Conservation (phyloP, 441 rosid species). For the Pelargonium cotyledonis region DNA sequence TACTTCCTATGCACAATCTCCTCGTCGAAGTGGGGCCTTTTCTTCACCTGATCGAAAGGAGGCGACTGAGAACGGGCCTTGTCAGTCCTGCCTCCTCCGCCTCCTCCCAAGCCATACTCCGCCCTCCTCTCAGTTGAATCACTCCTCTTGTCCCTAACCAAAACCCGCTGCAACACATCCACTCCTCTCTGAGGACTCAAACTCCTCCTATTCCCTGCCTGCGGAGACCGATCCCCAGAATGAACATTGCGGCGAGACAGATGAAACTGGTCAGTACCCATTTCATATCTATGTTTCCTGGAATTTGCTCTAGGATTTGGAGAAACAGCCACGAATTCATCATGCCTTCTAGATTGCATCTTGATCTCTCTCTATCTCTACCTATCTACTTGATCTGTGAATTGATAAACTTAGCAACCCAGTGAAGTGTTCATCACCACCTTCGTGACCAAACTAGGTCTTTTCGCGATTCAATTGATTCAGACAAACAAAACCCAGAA, state of each 20-base stretch:
- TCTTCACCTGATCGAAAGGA: slow-evolving; percentile 19
- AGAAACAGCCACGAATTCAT: slow-evolving; percentile 24
- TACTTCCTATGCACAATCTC: slow-evolving; percentile 28
- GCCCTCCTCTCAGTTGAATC: slow-evolving; percentile 31
- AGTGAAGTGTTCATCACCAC: background rate
- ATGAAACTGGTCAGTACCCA: slow-evolving; percentile 23
- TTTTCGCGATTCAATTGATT: background rate
- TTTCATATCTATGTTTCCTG: slow-evolving; percentile 26
- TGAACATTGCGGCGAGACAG: slow-evolving; percentile 21
- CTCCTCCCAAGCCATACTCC: slow-evolving; percentile 23
- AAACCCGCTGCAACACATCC: slow-evolving; percentile 32
- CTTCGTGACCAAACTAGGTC: background rate
- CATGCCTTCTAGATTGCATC: slow-evolving; percentile 47
- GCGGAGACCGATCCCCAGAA: slow-evolving; percentile 22
- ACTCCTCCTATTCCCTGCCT: slow-evolving; percentile 24
- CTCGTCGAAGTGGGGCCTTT: slow-evolving; percentile 33
- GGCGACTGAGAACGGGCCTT: slow-evolving; percentile 28
- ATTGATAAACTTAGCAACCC: background rate
- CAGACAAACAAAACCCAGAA: slow-evolving; percentile 2
- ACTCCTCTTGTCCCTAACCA: slow-evolving; percentile 24
- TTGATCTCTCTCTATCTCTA: background rate
- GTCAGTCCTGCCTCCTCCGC: slow-evolving; percentile 22
- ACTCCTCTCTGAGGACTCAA: slow-evolving; percentile 31
- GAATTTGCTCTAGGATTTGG: slow-evolving; percentile 19
- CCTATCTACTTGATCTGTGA: background rate